Conservation (phyloP, 805 yeast species). For the Dipodascopsis uninucleata region DNA sequence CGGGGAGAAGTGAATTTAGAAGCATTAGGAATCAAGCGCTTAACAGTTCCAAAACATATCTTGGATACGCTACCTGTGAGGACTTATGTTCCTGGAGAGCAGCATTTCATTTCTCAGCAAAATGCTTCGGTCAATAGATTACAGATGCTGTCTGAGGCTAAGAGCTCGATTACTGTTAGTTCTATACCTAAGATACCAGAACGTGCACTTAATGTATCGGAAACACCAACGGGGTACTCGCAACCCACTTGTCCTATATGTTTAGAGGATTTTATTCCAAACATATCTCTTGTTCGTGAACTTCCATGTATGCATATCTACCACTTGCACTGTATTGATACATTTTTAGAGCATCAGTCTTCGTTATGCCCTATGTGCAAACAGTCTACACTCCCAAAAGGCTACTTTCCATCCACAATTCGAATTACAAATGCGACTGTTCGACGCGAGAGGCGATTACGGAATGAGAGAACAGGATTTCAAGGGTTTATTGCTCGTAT, state of each 20-base stretch:
- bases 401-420: constrained; percentile 23
- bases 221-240: constrained; percentile 5
- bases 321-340: constrained; percentile 75
- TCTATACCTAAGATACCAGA: not conserved
- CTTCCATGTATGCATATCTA: constrained; percentile 77
- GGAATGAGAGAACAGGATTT: constrained; percentile 9
- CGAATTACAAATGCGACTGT: constrained; percentile 27
- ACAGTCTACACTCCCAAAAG: constrained; percentile 23
- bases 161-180: not conserved
- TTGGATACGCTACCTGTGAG: constrained; percentile 20
- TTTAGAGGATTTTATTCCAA: constrained; percentile 60
- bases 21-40: constrained; percentile 21
- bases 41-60: constrained; percentile 25
- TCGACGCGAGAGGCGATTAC: constrained; percentile 22
- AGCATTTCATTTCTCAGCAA: constrained; percentile 2
- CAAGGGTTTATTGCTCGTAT: too few relatives aligned
- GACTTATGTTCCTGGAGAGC: constrained; percentile 22
- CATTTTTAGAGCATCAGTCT: constrained; percentile 69
- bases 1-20: constrained; percentile 25
- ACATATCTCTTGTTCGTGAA: constrained; percentile 54
- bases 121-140: constrained; percentile 1
- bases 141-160: not conserved
- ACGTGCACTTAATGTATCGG: not conserved
- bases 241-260: constrained; percentile 64
- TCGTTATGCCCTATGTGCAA: constrained; percentile 78